Conservation (phyloP, 345 rosid genomes). For the Eucalyptus virginea region DNA sequence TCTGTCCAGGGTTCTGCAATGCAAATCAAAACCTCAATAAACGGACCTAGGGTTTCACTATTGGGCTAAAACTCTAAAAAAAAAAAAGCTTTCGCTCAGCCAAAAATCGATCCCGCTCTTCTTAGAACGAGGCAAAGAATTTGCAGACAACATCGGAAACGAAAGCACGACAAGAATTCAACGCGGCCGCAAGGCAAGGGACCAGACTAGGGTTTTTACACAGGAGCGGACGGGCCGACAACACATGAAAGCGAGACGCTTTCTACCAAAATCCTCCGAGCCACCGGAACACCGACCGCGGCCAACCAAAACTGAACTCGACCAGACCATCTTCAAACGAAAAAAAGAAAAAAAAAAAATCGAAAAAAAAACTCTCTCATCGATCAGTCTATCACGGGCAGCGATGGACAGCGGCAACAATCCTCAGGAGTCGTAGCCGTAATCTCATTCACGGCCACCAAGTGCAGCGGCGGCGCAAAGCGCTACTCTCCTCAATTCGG, state of each 20-base stretch:
- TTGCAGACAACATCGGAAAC: background rate
- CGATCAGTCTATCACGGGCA: background rate
- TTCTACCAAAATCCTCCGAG: background rate
- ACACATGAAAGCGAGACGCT: background rate
- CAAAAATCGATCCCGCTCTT: background rate
- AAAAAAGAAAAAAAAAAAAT: background rate
- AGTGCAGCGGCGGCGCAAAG: background rate
- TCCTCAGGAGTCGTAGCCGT: background rate
- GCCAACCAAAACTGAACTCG: background rate
- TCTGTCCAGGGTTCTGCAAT: conserved; percentile 78
- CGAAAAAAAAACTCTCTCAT: background rate
- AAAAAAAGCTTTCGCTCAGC: background rate
- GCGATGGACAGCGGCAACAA: background rate
- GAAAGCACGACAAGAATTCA: background rate
- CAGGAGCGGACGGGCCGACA: background rate
- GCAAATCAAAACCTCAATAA: background rate
- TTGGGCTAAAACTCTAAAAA: background rate
- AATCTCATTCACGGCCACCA: background rate
- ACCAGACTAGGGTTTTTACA: background rate
- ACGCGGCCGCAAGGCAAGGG: background rate
- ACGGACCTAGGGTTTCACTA: background rate
- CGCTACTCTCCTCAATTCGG: background rate
- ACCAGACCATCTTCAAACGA: background rate
- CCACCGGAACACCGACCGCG: background rate
- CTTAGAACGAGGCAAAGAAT: background rate